phyloP scores from a whole-genome alignment of 495 filamentous ascomycete species.

The Arthonia radiata region DNA sequence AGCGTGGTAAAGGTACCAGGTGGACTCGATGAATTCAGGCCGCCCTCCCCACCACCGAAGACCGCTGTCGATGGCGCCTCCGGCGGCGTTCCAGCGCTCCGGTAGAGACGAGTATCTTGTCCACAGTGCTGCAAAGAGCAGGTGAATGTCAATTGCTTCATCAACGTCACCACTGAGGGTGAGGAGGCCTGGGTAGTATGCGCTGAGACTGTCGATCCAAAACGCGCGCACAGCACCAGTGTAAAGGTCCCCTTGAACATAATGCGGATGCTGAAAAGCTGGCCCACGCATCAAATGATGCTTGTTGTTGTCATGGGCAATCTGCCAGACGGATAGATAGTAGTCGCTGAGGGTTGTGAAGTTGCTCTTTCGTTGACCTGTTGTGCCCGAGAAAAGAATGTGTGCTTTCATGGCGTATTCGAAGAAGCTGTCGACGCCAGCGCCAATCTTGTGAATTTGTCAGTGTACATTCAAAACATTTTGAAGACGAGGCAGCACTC shows the following conservation, averaged over 20 bases:
- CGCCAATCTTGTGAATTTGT: slow-evolving; percentile 38
- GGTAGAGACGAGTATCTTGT: slow-evolving; percentile 77
- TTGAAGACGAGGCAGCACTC: slow-evolving; percentile 5
- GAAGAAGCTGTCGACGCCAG: slow-evolving; percentile 91
- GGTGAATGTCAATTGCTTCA: slow-evolving; percentile 67
- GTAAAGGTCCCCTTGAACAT: slow-evolving; percentile 66
- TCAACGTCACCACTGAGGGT: slow-evolving; percentile 67
- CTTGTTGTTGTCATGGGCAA: slow-evolving; percentile 62
- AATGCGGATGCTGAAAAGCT: slow-evolving; percentile 63
- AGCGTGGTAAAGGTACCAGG: slow-evolving; percentile 73
- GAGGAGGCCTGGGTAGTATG: slow-evolving; percentile 85
- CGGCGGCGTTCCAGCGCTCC: slow-evolving; percentile 73
- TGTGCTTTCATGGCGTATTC: slow-evolving; percentile 92
- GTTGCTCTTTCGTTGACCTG: slow-evolving; percentile 13
- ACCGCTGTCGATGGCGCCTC: slow-evolving; percentile 65
- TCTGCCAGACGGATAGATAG: slow-evolving; percentile 67
- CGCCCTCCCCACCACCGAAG: slow-evolving; percentile 86
- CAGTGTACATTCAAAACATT: slow-evolving; percentile 1
- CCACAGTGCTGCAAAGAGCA: slow-evolving; percentile 83
- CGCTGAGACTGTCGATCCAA: slow-evolving; percentile 89
- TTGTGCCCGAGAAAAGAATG: slow-evolving; percentile 50
- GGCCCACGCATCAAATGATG: slow-evolving; percentile 48
- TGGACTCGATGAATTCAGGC: slow-evolving; percentile 90
- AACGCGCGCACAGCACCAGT: slow-evolving; percentile 62
- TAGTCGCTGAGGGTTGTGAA: slow-evolving; percentile 35